Evolutionary conservation across 352 stramenopile genomes (phyloP).

Genomic region (Globisporangium parvum): DNA sequence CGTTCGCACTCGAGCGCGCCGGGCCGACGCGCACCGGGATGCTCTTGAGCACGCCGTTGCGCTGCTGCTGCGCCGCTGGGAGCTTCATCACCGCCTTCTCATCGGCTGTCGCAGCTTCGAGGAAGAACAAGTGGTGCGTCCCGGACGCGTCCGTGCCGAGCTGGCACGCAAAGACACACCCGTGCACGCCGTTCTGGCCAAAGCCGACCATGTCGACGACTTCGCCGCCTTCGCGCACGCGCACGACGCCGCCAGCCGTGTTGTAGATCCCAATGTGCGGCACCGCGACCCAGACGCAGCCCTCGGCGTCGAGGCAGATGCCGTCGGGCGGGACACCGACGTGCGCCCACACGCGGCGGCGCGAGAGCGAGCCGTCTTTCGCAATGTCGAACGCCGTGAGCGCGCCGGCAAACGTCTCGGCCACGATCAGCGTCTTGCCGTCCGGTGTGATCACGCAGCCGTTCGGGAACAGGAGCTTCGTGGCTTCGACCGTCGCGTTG

Average conservation of each 20-base stretch:
- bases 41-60: conserved; percentile 36
- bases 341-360: conserved; percentile 46
- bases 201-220: conserved; percentile 54
- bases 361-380: conserved; percentile 37
- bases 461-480: conserved; percentile 64
- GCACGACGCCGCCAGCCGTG: conserved; percentile 41
- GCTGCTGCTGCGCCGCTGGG: conserved; percentile 20
- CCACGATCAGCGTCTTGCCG: conserved; percentile 64
- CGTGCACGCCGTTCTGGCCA: conserved; percentile 44
- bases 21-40: conserved; percentile 50
- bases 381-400: conserved; percentile 64
- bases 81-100: conserved; percentile 40
- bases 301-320: conserved; percentile 61
- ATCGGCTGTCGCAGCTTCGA: conserved; percentile 36
- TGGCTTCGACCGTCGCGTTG: conserved; percentile 42
- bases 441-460: conserved; percentile 63
- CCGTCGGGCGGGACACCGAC: conserved; percentile 42
- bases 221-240: conserved; percentile 47
- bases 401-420: conserved; percentile 45
- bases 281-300: conserved; percentile 56
- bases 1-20: conserved; percentile 25
- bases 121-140: conserved; percentile 55
- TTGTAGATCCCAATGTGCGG: conserved; percentile 44
- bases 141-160: conserved; percentile 44
- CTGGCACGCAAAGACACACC: conserved; percentile 53